Percentiles rank a stretch among this genome's conserved stretches.
Conservation (phyloP, 2,329 filamentous ascomycete species). For the Nemania bipapillata region DNA sequence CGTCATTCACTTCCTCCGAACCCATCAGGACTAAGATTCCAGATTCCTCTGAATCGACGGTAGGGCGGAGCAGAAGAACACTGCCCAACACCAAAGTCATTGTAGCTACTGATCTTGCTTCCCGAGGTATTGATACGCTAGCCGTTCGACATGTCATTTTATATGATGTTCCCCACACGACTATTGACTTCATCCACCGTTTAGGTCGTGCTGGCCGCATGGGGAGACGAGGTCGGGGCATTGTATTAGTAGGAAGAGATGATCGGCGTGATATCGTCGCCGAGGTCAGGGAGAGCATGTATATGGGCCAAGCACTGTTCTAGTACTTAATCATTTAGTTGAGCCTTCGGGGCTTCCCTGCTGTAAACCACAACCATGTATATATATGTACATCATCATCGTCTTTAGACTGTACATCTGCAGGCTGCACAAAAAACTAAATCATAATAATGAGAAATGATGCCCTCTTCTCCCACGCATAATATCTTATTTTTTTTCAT, state of each 20-base stretch:
- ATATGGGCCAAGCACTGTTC: conserved; percentile 80
- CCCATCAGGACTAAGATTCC: conserved; percentile 51
- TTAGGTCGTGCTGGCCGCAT: conserved; percentile 91
- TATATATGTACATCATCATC: conserved; percentile 32
- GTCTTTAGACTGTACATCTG: conserved; percentile 16
- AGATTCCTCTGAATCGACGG: conserved; percentile 37
- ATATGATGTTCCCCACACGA: conserved; percentile 97
- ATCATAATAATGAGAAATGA: conserved; percentile 18
- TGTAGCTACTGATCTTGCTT: conserved; percentile 92
- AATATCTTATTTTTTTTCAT: background rate
- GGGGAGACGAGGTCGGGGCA: conserved; percentile 86
- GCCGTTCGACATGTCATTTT: conserved; percentile 90
- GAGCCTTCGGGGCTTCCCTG: conserved; percentile 1
- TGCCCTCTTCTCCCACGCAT: conserved; percentile 2
- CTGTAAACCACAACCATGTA: conserved; percentile 32
- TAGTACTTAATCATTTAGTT: conserved; percentile 52
- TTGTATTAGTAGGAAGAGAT: conserved; percentile 88
- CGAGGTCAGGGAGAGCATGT: conserved; percentile 92
- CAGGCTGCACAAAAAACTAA: background rate
- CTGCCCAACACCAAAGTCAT: conserved; percentile 87
- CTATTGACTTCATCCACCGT: conserved; percentile 97
- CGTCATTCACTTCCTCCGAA: conserved; percentile 72
- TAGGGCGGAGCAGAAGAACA: conserved; percentile 57
- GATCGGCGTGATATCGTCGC: conserved; percentile 90
- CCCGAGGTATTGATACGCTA: conserved; percentile 91